These are phyloP conservation scores for Vitellaria paradoxa DNA, from an alignment of 179 eudicot species.

Conservation along the genomic window DNA sequence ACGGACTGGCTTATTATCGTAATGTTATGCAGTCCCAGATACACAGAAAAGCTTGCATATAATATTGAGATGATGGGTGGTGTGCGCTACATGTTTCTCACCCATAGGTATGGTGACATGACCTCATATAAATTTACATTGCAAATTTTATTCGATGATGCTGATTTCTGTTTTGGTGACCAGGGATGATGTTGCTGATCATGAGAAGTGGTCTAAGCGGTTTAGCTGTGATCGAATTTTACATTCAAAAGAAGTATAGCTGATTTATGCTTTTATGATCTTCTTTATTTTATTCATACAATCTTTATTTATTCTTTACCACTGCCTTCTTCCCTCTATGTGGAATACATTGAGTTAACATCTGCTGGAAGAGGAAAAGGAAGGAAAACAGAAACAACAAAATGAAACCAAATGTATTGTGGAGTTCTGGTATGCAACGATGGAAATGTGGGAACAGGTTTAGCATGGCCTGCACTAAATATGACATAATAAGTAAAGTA, in stretches of 20 bases:
- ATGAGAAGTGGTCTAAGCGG: conserved; percentile 45
- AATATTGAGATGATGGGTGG: conserved; percentile 50
- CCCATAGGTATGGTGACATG: conserved; percentile 36
- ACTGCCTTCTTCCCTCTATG: neutral
- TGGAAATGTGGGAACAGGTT: neutral
- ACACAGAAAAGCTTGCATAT: conserved; percentile 32
- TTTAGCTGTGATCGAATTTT: conserved; percentile 43
- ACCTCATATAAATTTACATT: neutral
- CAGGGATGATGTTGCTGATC: conserved; percentile 66
- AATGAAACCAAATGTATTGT: neutral
- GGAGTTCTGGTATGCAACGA: neutral
- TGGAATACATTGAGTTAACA: neutral
- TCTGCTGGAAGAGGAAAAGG: neutral
- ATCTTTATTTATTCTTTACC: neutral
- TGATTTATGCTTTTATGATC: neutral
- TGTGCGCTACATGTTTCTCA: conserved; percentile 51
- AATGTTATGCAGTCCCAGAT: conserved; percentile 43
- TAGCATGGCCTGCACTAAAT: neutral
- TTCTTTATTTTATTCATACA: conserved; percentile 1
- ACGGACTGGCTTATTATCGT: neutral
- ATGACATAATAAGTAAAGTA: neutral
- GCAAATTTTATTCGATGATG: neutral
- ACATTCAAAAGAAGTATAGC: conserved; percentile 38
- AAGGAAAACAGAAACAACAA: neutral
- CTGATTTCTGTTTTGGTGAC: conserved; percentile 12